Evolutionary conservation across 805 yeast species (phyloP).

Genomic region (Yarrowia alimentaria): DNA sequence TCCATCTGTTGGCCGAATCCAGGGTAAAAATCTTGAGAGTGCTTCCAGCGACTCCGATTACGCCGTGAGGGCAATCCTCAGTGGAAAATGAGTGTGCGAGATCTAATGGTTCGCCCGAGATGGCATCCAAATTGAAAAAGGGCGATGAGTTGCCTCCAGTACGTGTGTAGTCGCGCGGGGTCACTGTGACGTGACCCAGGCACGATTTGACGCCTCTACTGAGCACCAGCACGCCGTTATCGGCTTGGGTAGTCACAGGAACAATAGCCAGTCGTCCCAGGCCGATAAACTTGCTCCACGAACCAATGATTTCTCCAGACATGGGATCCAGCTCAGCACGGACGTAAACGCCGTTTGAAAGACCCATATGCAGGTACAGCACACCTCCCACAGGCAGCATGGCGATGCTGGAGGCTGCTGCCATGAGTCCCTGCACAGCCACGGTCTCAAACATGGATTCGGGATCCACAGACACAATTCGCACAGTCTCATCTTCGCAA

Average conservation of each 20-base stretch:
- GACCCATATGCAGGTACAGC: slow-evolving; percentile 66
- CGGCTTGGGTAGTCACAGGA: not conserved
- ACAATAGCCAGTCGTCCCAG: slow-evolving; percentile 58
- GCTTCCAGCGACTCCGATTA: slow-evolving; percentile 58
- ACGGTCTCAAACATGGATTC: slow-evolving; percentile 59
- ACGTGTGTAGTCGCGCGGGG: not conserved
- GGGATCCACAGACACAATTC: slow-evolving; percentile 61
- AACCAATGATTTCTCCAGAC: slow-evolving; percentile 62
- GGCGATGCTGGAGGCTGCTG: slow-evolving; percentile 34
- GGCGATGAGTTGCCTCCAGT: slow-evolving; percentile 20
- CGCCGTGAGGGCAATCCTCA: slow-evolving; percentile 59
- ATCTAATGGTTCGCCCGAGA: slow-evolving; percentile 34
- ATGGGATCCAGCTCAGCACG: slow-evolving; percentile 55
- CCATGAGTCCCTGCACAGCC: slow-evolving; percentile 64
- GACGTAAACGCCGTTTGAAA: slow-evolving; percentile 79
- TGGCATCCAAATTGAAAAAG: slow-evolving; percentile 3
- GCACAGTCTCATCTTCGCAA: slow-evolving; percentile 65
- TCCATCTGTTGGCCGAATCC: slow-evolving; percentile 21
- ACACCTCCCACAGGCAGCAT: slow-evolving; percentile 42
- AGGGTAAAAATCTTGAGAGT: slow-evolving; percentile 52
- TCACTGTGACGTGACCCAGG: not conserved
- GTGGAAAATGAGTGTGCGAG: slow-evolving; percentile 57
- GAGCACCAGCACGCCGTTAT: not conserved
- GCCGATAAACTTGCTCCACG: slow-evolving; percentile 73
- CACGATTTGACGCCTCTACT: slow-evolving; percentile 5